A percentile compares a stretch with the other conserved stretches of the same genome.
Evolutionary conservation across 2,329 filamentous ascomycete genomes (phyloP).

Genomic region (Phoma herbarum): DNA sequence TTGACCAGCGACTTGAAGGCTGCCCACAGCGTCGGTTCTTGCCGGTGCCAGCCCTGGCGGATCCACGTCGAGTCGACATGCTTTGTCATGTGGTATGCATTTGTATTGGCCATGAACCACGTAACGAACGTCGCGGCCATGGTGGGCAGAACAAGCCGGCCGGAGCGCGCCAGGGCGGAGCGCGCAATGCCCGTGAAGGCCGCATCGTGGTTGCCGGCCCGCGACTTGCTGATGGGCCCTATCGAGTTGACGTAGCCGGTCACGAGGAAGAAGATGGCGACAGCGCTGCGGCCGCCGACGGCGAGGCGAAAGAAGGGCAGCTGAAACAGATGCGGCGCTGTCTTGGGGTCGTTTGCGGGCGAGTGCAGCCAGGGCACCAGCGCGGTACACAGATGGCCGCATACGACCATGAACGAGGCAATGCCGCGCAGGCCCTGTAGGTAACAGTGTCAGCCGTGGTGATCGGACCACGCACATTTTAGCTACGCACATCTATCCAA

Average conservation of each 20-base stretch:
- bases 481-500: slow-evolving; percentile 49
- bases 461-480: slow-evolving; percentile 31
- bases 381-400: slow-evolving; percentile 54
- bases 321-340: slow-evolving; percentile 62
- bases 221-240: slow-evolving; percentile 66
- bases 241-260: slow-evolving; percentile 73
- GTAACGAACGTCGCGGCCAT: slow-evolving; percentile 63
- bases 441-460: slow-evolving; percentile 33
- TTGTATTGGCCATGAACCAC: slow-evolving; percentile 65
- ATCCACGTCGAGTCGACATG: slow-evolving; percentile 69
- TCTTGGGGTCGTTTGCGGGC: slow-evolving; percentile 54
- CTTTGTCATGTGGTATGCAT: slow-evolving; percentile 65
- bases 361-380: slow-evolving; percentile 54
- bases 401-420: slow-evolving; percentile 55
- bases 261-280: slow-evolving; percentile 57
- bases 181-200: slow-evolving; percentile 64
- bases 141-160: slow-evolving; percentile 67
- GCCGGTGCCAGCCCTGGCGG: slow-evolving; percentile 51
- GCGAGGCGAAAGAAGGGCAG: slow-evolving; percentile 67
- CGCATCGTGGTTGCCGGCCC: slow-evolving; percentile 62
- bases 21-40: slow-evolving; percentile 44
- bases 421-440: slow-evolving; percentile 54
- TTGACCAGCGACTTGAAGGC: slow-evolving; percentile 44
- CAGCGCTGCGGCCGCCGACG: slow-evolving; percentile 58
- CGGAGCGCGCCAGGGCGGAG: slow-evolving; percentile 66